These are phyloP conservation scores for Pseudonitzschia delicatissima DNA, from an alignment of 108 stramenopile species.

Conservation along the genomic window DNA sequence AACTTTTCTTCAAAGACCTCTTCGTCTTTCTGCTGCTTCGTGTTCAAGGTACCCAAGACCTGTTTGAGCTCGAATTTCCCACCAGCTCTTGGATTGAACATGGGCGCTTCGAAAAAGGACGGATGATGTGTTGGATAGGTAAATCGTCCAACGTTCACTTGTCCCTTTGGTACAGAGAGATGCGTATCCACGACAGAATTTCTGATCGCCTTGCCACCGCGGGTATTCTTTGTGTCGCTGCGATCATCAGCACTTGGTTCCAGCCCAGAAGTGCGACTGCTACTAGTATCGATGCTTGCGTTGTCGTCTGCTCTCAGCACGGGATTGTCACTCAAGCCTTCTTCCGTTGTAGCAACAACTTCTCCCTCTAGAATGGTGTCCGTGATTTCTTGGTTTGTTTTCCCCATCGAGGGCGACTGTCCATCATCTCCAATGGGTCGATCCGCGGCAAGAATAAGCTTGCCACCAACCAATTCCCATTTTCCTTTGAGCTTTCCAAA, in stretches of 20 bases:
- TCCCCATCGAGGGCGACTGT: background rate
- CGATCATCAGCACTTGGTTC: background rate
- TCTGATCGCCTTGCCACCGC: conserved; percentile 1
- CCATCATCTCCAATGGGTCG: conserved; percentile 34
- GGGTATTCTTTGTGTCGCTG: background rate
- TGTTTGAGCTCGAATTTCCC: conserved; percentile 70
- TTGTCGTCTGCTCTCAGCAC: conserved; percentile 11
- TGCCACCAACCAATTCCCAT: conserved; percentile 76
- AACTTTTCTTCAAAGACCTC: conserved; percentile 56
- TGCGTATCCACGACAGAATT: conserved; percentile 43
- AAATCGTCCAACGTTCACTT: conserved; percentile 60
- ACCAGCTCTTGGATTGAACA: conserved; percentile 46
- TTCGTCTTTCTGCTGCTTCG: conserved; percentile 35
- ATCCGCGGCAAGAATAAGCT: conserved; percentile 78
- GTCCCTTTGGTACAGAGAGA: conserved; percentile 72
- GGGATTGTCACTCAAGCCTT: conserved; percentile 52
- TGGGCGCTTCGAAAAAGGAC: conserved; percentile 78
- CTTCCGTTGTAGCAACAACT: conserved; percentile 49
- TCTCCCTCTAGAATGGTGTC: conserved; percentile 74
- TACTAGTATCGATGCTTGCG: background rate
- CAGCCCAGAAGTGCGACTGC: background rate
- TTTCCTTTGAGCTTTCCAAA: conserved; percentile 48
- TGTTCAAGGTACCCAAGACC: conserved; percentile 62
- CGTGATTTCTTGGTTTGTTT: background rate
- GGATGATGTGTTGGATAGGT: conserved; percentile 73